Base-by-base conservation (phyloP, 495 filamentous ascomycete genomes). In the Aspergillus affinis region DNA sequence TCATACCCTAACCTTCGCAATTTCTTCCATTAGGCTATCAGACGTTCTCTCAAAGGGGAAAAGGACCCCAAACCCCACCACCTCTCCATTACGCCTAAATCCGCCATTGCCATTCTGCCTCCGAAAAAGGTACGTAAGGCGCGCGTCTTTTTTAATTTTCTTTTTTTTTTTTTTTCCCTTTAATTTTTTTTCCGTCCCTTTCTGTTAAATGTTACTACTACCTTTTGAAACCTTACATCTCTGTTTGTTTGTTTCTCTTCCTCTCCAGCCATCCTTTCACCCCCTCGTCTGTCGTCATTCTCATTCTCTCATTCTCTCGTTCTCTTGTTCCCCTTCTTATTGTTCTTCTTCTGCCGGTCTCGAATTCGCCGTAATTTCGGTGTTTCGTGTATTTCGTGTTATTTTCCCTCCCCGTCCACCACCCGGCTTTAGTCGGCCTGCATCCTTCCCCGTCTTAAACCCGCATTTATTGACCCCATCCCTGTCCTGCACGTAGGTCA, bases 31-130 rank as follows among this genome's bases (percentile, higher is more conserved):
- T 59, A 94, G 90, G 88, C 87, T 70, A 84, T 94, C 69, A 81
- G 91, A 65, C 88, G 91, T 68, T 93, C 90, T 57, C 85, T 94
- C 77, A 95, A 94, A 77, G 88, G 88, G 67, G 91, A 93, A 58
- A 92, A 90, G 71, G 88, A 88, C 61, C 75, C 78, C 61, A 88
- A 84, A 73, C 84, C 87, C 64, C 87, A 90, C 59, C 90, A 82
- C 68, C 86, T 93, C 67, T 92, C 90, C 48, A 92, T 97, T 51
- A 89, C 92, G 1, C 90, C 91, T 57, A 98, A 98, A 70, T 88
- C 91, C 47, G 91, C 93, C n/a, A 84, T 96, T 59, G 92, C 94
- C 10, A 98, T 98, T 70, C 83, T 93, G 30, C 93, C 94, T 62
- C 94, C 94, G 0, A 98, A 97, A 76, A 97, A 96, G 86, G 94